Conservation (phyloP, 139 green algal species). For the Parachlorella kessleri region DNA sequence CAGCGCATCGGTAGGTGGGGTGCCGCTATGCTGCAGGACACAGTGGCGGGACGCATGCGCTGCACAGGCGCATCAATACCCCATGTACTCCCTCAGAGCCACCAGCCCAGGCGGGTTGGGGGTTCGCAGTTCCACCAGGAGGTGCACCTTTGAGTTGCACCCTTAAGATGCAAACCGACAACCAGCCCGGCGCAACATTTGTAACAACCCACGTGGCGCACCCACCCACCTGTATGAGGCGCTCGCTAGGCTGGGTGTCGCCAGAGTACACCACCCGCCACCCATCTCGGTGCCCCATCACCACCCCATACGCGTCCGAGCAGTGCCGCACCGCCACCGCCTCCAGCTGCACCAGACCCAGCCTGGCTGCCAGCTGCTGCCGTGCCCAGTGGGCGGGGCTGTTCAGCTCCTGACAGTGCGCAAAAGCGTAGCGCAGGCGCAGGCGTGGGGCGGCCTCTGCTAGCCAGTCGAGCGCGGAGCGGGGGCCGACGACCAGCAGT, state of each 20-base stretch:
- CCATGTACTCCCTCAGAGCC: too few relatives aligned
- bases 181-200: too few relatives aligned
- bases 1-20: too few relatives aligned
- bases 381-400: conserved; percentile 7
- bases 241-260: conserved; percentile 52
- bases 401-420: conserved; percentile 56
- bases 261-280: conserved; percentile 87
- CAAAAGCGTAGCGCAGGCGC: conserved; percentile 50
- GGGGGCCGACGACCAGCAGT: conserved; percentile 63
- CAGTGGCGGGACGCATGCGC: too few relatives aligned
- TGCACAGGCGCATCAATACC: too few relatives aligned
- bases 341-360: conserved; percentile 7
- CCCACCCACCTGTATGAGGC: conserved; percentile 20
- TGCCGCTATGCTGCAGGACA: too few relatives aligned
- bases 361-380: background rate
- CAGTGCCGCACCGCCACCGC: conserved; percentile 63
- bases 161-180: too few relatives aligned
- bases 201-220: background rate
- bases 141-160: too few relatives aligned
- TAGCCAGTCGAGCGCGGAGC: conserved; percentile 59
- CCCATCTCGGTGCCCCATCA: conserved; percentile 57
- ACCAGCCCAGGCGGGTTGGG: too few relatives aligned
- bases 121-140: too few relatives aligned
- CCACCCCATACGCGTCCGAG: conserved; percentile 67
- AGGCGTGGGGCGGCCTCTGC: conserved; percentile 13